phyloP scores from a whole-genome alignment of 2,329 filamentous ascomycete genomes.

The Fragosphaeria purpurea region DNA sequence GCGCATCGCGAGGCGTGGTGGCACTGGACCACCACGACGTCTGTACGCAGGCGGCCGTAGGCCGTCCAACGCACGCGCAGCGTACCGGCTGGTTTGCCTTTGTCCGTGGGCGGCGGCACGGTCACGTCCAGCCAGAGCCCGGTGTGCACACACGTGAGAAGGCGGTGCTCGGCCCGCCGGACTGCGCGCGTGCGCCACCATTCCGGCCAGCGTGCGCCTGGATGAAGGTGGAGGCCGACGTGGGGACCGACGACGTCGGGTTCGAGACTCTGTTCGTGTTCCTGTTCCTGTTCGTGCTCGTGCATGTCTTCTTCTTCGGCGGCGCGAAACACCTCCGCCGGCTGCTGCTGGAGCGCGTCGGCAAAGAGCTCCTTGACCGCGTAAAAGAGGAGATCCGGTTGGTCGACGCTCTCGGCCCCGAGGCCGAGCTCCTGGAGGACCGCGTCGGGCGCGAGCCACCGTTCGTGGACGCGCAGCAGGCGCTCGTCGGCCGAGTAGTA shows the following conservation, averaged over 20 bases:
- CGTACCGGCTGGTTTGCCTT: neutral
- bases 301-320: neutral
- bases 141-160: neutral
- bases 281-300: neutral
- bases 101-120: neutral
- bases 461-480: conserved; percentile 7
- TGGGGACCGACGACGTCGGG: too few relatives aligned
- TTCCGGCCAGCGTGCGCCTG: neutral
- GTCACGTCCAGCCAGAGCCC: neutral
- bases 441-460: conserved; percentile 5
- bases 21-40: neutral
- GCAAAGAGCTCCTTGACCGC: conserved; percentile 9
- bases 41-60: neutral
- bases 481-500: neutral
- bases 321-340: neutral
- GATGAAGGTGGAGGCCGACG: too few relatives aligned
- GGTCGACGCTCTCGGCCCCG: neutral
- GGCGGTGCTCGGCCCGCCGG: neutral
- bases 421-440: conserved; percentile 8
- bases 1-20: neutral
- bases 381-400: conserved; percentile 5
- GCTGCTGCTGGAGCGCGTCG: conserved; percentile 9
- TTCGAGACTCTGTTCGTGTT: too few relatives aligned
- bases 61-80: neutral
- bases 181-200: neutral